Evolutionary conservation across 805 yeast species (phyloP), one percentile per base, ranked within the genome.

Genomic region (Jamesozyma piceae): DNA sequence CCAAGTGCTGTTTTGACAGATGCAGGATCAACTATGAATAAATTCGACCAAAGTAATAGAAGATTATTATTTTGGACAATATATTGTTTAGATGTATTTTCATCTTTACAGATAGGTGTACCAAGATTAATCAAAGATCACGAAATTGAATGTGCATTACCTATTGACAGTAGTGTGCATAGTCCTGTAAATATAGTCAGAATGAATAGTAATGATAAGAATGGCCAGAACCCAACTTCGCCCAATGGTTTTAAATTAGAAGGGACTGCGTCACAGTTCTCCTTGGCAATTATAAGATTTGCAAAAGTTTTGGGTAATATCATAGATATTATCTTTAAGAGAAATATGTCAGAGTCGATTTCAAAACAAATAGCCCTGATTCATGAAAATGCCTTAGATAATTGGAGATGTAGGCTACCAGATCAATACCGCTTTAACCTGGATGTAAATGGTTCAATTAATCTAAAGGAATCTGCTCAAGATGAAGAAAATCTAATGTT

Each of bases 71-170:
- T 88, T 52, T 88, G 96, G 96, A 78, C 86, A 48, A 74, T 80
- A 35, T 87, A 84, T 60, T 71, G 79, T 24, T 67, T 88, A 49
- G 96, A 88, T 58, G 72, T 78, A 2, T 84, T 84, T 55, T 69
- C 85, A 21, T 77, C 90, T 2, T 71, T 84, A 46, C 79, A 79
- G 45, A 64, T 87, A 38, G 96, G 96, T 37, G 84, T 85, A 31
- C 95, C 95, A 4, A 67, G 94, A 48, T 63, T 86, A 38, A 63
- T 87, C 22, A 82, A 82, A 53, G 95, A 85, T 56, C 77, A 75
- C 53, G 94, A 85, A 58, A 77, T 87, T 39, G 94, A 86, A 58
- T 86, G 95, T 67, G 89, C 90, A 1, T 63, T 83, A 52, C 95
- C 96, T 1, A 77, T 82, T 39, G 65, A 75, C 27, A 71, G 68